Evolutionary conservation across 768 basidiomycete species (phyloP), one percentile per base, ranked within the genome.

Genomic region (Panus rudis): DNA sequence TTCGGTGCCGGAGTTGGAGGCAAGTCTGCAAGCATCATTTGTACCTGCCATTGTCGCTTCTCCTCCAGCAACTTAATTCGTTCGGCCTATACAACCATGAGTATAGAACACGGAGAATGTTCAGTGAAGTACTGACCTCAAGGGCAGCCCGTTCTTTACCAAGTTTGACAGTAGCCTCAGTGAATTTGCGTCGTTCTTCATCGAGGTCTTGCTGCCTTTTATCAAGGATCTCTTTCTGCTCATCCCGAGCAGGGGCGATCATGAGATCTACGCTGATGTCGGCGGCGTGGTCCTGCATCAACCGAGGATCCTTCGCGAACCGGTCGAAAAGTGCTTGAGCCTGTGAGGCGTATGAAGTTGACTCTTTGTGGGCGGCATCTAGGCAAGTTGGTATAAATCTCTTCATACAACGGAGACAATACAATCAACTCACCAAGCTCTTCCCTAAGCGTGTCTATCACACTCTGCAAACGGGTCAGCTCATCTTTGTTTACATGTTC

Each of bases 21-120:
- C 3, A 75, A 62, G 35, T 82, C 76, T 1, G 73, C 70, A 3
- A 79, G 66, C 70, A 84, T 79, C 56, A 65, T 66, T 37, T 81
- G 70, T 1, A 78, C 73, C 44, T 81, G 72, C 84, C 81, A 86
- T n/a, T 71, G 64, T n/a, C 81, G 73, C 54, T 76, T 83, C 57
- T 88, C 85, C 49, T 87, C 82, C 37, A 74, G 33, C 31, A 87
- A 69, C 42, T 69, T 71, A 21, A 77, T 55, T 17, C 76, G 72
- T 54, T 85, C 81, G 8, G 72, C 73, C 85, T 88, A 51, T 11
- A 35, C 14, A 43, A 25, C 21, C 25, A 24, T 28, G 31, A 55
- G 28, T 47, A 45, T 32, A 21, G 22, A 32, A 43, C 6, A 24
- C 12, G 42, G 39, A 38, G 12, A 41, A 16, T 17, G 20, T 7